Evolutionary conservation across 202 grass and related monocot species (phyloP).

Genomic region (Saccharum hybrid): DNA sequence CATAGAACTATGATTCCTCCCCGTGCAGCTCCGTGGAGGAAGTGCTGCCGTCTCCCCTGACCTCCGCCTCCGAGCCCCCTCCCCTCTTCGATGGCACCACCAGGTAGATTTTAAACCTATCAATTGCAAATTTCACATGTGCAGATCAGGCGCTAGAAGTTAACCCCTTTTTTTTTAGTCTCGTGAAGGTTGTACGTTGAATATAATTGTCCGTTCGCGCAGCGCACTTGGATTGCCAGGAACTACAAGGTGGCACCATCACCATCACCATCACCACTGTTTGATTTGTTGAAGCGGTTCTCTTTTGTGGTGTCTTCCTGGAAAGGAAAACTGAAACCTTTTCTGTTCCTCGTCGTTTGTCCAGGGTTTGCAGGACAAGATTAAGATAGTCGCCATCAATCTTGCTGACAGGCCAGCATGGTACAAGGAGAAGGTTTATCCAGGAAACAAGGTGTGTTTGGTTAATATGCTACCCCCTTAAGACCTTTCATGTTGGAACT

Average conservation of each 20-base stretch:
- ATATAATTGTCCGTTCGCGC: conserved; percentile 61
- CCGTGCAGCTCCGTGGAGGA: conserved; percentile 49
- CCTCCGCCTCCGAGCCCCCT: conserved; percentile 63
- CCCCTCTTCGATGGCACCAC: conserved; percentile 81
- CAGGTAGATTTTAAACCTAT: conserved; percentile 46
- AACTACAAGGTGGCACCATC: conserved; percentile 58
- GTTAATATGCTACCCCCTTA: not conserved
- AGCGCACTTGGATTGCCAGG: conserved; percentile 63
- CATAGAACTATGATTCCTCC: not conserved
- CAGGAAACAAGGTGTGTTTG: conserved; percentile 74
- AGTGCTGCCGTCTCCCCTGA: conserved; percentile 61
- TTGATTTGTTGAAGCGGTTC: conserved; percentile 2
- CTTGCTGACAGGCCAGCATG: conserved; percentile 71
- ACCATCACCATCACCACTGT: not conserved
- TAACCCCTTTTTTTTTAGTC: not conserved
- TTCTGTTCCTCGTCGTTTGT: not conserved
- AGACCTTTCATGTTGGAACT: not conserved
- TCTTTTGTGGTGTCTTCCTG: not conserved
- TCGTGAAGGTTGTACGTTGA: conserved; percentile 43
- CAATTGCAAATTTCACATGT: not conserved
- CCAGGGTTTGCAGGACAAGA: conserved; percentile 80
- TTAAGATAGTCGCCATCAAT: conserved; percentile 79
- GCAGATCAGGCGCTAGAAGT: not conserved
- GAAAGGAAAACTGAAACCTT: not conserved
- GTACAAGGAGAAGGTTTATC: conserved; percentile 98